A percentile compares a stretch with the other conserved stretches of the same genome.
phyloP scores from a whole-genome alignment of 257 asterid species.

The Anisodus tanguticus region DNA sequence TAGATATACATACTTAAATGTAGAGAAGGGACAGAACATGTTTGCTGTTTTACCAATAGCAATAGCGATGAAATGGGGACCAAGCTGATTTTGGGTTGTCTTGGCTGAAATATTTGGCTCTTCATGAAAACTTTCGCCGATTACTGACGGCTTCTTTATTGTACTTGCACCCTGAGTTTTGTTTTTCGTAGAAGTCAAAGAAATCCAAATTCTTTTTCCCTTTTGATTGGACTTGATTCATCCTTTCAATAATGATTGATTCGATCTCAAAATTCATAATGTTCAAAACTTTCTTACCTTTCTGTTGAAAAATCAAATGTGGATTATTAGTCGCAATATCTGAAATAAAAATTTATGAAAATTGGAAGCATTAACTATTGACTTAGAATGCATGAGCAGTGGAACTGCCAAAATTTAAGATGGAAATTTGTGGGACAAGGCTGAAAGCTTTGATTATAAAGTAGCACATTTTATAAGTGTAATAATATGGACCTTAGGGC shows the following conservation, averaged over 20 bases:
- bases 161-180: background rate
- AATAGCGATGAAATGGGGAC: background rate
- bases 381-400: background rate
- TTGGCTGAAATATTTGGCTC: constrained; percentile 9
- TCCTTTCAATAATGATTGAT: background rate
- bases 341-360: too few species aligned
- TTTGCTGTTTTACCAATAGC: background rate
- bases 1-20: background rate
- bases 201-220: background rate
- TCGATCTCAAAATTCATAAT: background rate
- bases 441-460: background rate
- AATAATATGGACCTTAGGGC: background rate
- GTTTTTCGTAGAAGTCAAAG: background rate
- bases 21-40: background rate
- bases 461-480: background rate
- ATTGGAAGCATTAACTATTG: too few species aligned
- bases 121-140: background rate
- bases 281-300: background rate
- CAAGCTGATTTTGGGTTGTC: background rate
- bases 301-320: constrained; percentile 4
- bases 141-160: background rate
- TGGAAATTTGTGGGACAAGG: background rate
- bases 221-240: background rate
- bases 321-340: background rate
- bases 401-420: background rate